Conservation (phyloP, 352 stramenopile genomes). For the Phytopythium boreale region DNA sequence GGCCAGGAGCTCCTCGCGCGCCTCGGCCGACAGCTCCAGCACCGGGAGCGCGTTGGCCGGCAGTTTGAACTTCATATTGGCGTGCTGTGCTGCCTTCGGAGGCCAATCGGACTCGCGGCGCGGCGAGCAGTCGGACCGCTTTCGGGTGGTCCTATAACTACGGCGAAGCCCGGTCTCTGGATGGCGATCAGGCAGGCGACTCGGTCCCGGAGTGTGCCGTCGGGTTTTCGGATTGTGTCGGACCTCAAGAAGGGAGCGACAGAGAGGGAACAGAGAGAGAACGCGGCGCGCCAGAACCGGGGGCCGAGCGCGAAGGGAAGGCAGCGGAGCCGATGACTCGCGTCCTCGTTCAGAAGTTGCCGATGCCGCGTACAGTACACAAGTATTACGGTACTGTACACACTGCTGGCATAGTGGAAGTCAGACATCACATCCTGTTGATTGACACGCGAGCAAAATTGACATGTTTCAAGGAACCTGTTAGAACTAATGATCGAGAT, state of each 20-base stretch:
- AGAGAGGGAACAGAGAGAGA: background rate
- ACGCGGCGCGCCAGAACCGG: background rate
- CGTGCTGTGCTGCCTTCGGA: background rate
- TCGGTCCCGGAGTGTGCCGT: too few relatives aligned
- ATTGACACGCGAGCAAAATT: background rate
- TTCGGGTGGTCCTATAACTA: background rate
- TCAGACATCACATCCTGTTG: slow-evolving; percentile 5
- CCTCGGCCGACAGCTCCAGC: slow-evolving; percentile 7
- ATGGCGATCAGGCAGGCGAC: background rate
- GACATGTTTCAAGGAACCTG: background rate
- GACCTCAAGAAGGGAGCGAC: background rate
- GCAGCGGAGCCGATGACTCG: background rate
- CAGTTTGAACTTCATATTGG: slow-evolving; percentile 11
- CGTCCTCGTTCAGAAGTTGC: slow-evolving; percentile 6
- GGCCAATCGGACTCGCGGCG: too few relatives aligned
- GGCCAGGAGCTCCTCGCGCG: background rate
- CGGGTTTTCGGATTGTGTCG: background rate
- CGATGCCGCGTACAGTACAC: slow-evolving; percentile 1
- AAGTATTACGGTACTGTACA: too few relatives aligned
- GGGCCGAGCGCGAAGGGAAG: background rate
- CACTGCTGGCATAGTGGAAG: background rate
- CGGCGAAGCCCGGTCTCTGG: background rate
- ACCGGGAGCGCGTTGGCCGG: slow-evolving; percentile 2
- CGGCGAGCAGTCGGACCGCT: too few relatives aligned
- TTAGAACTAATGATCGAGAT: background rate